phyloP scores from a whole-genome alignment of 1,284 basidiomycete genomes.

The Pseudozyma thailandica region DNA sequence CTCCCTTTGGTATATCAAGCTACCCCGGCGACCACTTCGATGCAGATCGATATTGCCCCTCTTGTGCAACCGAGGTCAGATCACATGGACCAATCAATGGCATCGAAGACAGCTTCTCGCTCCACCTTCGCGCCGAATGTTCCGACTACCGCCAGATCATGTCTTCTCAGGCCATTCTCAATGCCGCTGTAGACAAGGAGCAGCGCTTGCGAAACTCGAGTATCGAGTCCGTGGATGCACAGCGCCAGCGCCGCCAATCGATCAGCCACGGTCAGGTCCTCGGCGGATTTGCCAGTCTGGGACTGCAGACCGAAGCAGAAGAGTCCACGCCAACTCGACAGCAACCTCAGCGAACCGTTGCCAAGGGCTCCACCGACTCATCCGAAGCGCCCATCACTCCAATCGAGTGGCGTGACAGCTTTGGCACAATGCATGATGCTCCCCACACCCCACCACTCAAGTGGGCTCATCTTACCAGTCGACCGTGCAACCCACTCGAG shows the following conservation, averaged over 20 bases:
- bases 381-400: slow-evolving; percentile 31
- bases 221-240: slow-evolving; percentile 2
- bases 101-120: slow-evolving; percentile 55
- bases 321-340: slow-evolving; percentile 7
- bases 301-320: slow-evolving; percentile 23
- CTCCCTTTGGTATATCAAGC: not conserved
- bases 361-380: slow-evolving; percentile 24
- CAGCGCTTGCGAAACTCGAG: slow-evolving; percentile 6
- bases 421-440: slow-evolving; percentile 7
- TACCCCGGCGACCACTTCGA: slow-evolving; percentile 9
- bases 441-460: slow-evolving; percentile 8
- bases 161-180: slow-evolving; percentile 41
- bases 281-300: slow-evolving; percentile 45
- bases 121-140: slow-evolving; percentile 57
- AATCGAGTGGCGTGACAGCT: slow-evolving; percentile 43
- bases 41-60: slow-evolving; percentile 8
- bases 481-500: slow-evolving; percentile 47
- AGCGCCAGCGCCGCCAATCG: slow-evolving; percentile 15
- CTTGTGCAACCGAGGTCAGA: not conserved
- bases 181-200: slow-evolving; percentile 25
- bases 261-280: slow-evolving; percentile 42
- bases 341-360: slow-evolving; percentile 16
- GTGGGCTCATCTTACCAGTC: slow-evolving; percentile 31
- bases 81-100: slow-evolving; percentile 7
- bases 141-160: slow-evolving; percentile 56